A percentile compares a stretch with the other conserved stretches of the same genome.
These are phyloP conservation scores for Ophiostoma piceae DNA, from an alignment of 2,329 filamentous ascomycete genomes.

Conservation along the genomic window DNA sequence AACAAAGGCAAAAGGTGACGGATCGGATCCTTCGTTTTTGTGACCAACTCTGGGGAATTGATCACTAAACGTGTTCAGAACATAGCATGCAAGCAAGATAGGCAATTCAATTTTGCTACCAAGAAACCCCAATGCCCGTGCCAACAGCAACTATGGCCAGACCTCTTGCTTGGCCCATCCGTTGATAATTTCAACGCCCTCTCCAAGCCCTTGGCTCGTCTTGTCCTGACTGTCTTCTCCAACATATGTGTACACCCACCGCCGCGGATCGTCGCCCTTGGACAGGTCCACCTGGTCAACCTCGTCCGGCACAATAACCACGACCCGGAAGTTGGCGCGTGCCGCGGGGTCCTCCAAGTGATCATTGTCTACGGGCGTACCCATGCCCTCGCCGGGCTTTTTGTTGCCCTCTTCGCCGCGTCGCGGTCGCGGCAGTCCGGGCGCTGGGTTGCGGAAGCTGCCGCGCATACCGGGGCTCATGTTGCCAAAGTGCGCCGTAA, in stretches of 20 bases:
- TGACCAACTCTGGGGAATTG: not conserved
- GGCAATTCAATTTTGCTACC: not conserved
- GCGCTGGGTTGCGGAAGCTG: constrained; percentile 66
- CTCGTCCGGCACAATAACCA: constrained; percentile 73
- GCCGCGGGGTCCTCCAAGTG: constrained; percentile 66
- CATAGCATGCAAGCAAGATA: not conserved
- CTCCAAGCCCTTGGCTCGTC: constrained; percentile 15
- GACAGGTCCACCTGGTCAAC: constrained; percentile 71
- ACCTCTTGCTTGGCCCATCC: constrained; percentile 65
- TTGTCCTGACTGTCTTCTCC: constrained; percentile 32
- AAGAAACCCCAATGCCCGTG: not conserved
- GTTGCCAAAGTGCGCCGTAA: constrained; percentile 88
- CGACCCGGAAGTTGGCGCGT: constrained; percentile 71
- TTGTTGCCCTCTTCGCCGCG: constrained; percentile 38
- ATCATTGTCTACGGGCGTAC: constrained; percentile 61
- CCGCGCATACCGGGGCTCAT: constrained; percentile 74
- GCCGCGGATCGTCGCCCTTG: constrained; percentile 55
- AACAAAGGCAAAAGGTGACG: not conserved
- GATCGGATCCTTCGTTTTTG: not conserved
- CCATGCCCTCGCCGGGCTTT: constrained; percentile 36
- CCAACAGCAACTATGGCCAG: constrained; percentile 51
- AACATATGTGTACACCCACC: constrained; percentile 63
- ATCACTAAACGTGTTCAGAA: not conserved
- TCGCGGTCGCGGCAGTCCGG: constrained; percentile 56
- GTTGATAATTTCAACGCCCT: constrained; percentile 37